Base-by-base conservation (phyloP, 257 asterid species). In the Ehretia macrophylla region DNA sequence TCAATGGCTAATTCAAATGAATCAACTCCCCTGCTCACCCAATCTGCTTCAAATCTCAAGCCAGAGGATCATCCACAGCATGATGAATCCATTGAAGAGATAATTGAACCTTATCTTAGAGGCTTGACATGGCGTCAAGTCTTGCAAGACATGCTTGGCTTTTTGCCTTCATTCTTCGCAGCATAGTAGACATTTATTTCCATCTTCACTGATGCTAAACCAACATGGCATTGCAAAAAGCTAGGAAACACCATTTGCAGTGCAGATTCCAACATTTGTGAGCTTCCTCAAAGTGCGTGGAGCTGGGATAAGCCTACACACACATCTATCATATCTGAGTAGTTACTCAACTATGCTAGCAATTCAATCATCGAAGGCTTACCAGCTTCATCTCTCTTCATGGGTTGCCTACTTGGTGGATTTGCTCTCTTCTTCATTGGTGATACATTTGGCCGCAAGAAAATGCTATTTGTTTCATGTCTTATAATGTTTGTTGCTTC, bases 301-400 rank as follows among this genome's bases (percentile, higher is more conserved):
- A 32, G 56, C 0, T 80, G 83, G 87, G 81, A 68, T 22, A 16
- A 14, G 32, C 81, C 85, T 2, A 56, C 59, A 0, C 9, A 38
- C 55, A 38, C 75, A 17, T 78, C 92, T 37, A 74, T 58, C 56
- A 9, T 81, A 8, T 78, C 85, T 4, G 81, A 78, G 60, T 83
- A 88, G 91, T 73, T 80, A 47, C 78, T 83, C 32, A 59, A 69
- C 20, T 80, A 86, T 18, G 56, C 64, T 0, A 50, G 58, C 17
- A 50, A 32, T 48, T 27, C 83, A 6, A 22, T 83, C 8, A 5
- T 80, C 38, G 50, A 53, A 1, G 82, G 77, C 27, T 70, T 83
- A 4, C 86, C 90, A 14, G 63, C 86, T 10, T 77, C 90, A 20
- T 65, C 74, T 13, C 80, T 80, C 76, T 83, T 77, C 75, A 4